A percentile compares a stretch with the other conserved stretches of the same genome.
These are phyloP conservation scores for Globisporangium paddicum DNA, from an alignment of 352 stramenopile species.

Conservation along the genomic window DNA sequence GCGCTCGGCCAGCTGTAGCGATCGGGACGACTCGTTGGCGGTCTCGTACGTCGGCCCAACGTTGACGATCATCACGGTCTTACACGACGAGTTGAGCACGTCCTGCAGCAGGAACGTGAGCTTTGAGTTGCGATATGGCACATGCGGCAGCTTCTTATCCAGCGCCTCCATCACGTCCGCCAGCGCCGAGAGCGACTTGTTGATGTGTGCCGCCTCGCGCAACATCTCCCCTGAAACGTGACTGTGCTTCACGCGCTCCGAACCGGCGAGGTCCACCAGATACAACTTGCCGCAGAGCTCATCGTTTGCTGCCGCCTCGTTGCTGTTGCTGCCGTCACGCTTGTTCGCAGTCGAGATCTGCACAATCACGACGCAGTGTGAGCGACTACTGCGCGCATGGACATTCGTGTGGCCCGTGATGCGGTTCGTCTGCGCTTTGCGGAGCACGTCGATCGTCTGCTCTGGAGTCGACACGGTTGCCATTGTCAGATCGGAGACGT, in stretches of 20 bases:
- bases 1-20: conserved; percentile 83
- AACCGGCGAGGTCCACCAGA: conserved; percentile 91
- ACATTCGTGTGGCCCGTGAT: conserved; percentile 85
- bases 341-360: conserved; percentile 68
- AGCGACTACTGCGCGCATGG: conserved; percentile 89
- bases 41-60: conserved; percentile 81
- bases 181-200: conserved; percentile 90
- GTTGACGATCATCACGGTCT: conserved; percentile 95
- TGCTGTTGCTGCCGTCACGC: conserved; percentile 19
- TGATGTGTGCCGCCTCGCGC: conserved; percentile 77
- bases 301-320: conserved; percentile 24
- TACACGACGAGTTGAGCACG: conserved; percentile 86
- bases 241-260: conserved; percentile 90
- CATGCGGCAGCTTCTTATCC: conserved; percentile 88
- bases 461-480: conserved; percentile 53
- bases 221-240: conserved; percentile 84
- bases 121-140: conserved; percentile 98
- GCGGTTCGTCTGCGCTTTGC: conserved; percentile 66
- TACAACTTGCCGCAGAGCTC: conserved; percentile 87
- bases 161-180: conserved; percentile 92
- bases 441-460: conserved; percentile 64
- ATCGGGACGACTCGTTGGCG: conserved; percentile 82
- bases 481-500: conserved; percentile 73
- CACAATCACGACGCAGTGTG: conserved; percentile 91
- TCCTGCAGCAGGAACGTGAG: conserved; percentile 97